These are phyloP conservation scores for Gastrolobium villosum DNA, from an alignment of 306 rosid species.

Conservation along the genomic window DNA sequence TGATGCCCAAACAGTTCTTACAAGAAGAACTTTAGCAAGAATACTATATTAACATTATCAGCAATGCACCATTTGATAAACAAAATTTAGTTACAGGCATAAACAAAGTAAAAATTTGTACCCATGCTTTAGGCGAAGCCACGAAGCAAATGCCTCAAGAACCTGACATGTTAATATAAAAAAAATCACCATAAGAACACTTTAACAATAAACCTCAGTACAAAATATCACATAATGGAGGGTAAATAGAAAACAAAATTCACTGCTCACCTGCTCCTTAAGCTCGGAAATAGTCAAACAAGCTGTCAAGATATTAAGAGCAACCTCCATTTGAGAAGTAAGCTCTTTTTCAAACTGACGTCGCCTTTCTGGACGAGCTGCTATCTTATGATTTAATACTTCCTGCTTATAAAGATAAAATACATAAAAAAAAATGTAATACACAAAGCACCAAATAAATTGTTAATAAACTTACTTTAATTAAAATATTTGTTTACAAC, in stretches of 20 bases:
- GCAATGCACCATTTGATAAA: conserved; percentile 25
- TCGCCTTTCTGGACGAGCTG: conserved; percentile 98
- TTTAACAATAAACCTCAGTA: conserved; percentile 26
- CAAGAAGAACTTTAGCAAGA: not conserved
- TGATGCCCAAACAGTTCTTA: conserved; percentile 27
- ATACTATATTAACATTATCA: conserved; percentile 30
- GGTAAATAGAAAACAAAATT: conserved; percentile 24
- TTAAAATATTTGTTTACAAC: conserved; percentile 33
- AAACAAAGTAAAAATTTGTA: conserved; percentile 54
- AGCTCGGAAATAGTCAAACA: conserved; percentile 92
- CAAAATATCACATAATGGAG: conserved; percentile 31
- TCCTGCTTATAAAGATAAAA: conserved; percentile 70
- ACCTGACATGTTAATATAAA: conserved; percentile 67
- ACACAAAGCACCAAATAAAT: conserved; percentile 40
- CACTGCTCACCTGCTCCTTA: conserved; percentile 86
- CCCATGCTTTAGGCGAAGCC: conserved; percentile 99
- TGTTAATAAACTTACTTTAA: conserved; percentile 37
- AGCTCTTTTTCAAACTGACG: conserved; percentile 99
- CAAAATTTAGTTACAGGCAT: conserved; percentile 31
- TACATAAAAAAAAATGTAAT: conserved; percentile 30
- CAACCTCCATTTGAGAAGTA: conserved; percentile 90
- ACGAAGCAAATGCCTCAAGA: conserved; percentile 99
- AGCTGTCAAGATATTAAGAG: conserved; percentile 90
- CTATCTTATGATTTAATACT: conserved; percentile 92
- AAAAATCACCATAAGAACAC: conserved; percentile 45